A percentile compares a stretch with the other conserved stretches of the same genome.
These are phyloP conservation scores for Malassezia globosa DNA, from an alignment of 1,284 basidiomycete genomes.

Conservation along the genomic window DNA sequence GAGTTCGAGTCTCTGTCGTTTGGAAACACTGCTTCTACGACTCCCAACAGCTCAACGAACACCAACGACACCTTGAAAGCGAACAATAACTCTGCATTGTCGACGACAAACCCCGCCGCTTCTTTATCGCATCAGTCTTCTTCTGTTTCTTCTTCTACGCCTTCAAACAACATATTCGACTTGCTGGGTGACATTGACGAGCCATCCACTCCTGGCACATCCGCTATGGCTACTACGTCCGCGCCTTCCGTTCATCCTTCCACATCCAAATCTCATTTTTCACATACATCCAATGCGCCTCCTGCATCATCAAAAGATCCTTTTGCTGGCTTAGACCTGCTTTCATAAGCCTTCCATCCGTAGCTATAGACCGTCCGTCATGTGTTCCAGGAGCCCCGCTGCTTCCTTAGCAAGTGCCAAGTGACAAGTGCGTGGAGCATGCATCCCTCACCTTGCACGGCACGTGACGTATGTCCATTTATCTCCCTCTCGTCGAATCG, in stretches of 20 bases:
- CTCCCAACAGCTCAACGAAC: too few relatives aligned
- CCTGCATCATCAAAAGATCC: conserved; percentile 22
- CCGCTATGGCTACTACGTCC: not conserved
- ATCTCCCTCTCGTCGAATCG: too few relatives aligned
- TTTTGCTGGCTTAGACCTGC: conserved; percentile 38
- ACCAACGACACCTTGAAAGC: not conserved
- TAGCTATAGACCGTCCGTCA: too few relatives aligned
- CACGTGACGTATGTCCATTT: too few relatives aligned
- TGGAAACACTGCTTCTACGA: not conserved
- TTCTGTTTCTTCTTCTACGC: not conserved
- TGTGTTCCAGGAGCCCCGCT: too few relatives aligned
- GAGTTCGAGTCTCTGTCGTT: conserved; percentile 36
- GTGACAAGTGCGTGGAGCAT: too few relatives aligned
- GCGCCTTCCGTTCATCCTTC: conserved; percentile 20
- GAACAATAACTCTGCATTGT: not conserved
- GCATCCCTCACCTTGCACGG: too few relatives aligned
- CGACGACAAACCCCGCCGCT: not conserved
- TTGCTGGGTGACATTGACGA: conserved; percentile 13
- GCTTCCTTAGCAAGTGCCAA: too few relatives aligned
- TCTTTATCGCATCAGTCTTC: too few relatives aligned
- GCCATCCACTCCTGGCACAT: not conserved
- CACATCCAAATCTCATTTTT: too few relatives aligned
- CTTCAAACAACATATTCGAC: not conserved
- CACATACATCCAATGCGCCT: not conserved
- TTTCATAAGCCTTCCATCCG: conserved; percentile 20